Percentiles rank a stretch among this genome's conserved stretches.
These are phyloP conservation scores for Rhizomucor pusillus DNA, from an alignment of 371 early-diverging fungal genomes.

Conservation along the genomic window DNA sequence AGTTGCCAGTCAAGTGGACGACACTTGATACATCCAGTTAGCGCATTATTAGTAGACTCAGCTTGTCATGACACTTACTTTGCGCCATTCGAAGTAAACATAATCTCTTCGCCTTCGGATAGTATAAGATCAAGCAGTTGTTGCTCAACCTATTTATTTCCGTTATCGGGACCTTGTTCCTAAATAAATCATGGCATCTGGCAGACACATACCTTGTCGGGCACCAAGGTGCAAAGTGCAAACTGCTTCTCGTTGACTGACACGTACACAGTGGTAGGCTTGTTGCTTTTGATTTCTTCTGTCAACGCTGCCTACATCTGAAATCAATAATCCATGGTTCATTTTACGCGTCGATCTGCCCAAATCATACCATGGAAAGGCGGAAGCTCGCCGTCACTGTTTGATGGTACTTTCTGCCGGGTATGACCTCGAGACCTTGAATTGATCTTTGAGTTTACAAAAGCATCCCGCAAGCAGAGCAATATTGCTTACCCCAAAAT, in stretches of 20 bases:
- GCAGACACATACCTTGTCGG: slow-evolving; percentile 11
- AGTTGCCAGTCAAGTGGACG: slow-evolving; percentile 26
- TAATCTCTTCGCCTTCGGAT: slow-evolving; percentile 77
- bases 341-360: background rate
- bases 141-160: slow-evolving; percentile 35
- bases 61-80: slow-evolving; percentile 45
- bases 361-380: slow-evolving; percentile 59
- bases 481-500: slow-evolving; percentile 16
- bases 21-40: slow-evolving; percentile 12
- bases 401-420: slow-evolving; percentile 65
- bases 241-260: slow-evolving; percentile 68
- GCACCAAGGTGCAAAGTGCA: slow-evolving; percentile 60
- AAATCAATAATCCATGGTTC: background rate
- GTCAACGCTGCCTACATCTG: slow-evolving; percentile 61
- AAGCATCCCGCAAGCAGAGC: background rate
- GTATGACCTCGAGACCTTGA: slow-evolving; percentile 52
- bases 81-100: slow-evolving; percentile 64
- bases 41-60: too few relatives aligned
- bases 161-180: background rate
- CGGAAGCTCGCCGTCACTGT: slow-evolving; percentile 72
- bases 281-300: slow-evolving; percentile 39
- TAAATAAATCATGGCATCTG: background rate
- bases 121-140: slow-evolving; percentile 71
- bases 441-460: background rate
- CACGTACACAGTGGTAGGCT: slow-evolving; percentile 62